A percentile compares a stretch with the other conserved stretches of the same genome.
phyloP scores from a whole-genome alignment of 345 rosid species.

The Citrus cavaleriei region DNA sequence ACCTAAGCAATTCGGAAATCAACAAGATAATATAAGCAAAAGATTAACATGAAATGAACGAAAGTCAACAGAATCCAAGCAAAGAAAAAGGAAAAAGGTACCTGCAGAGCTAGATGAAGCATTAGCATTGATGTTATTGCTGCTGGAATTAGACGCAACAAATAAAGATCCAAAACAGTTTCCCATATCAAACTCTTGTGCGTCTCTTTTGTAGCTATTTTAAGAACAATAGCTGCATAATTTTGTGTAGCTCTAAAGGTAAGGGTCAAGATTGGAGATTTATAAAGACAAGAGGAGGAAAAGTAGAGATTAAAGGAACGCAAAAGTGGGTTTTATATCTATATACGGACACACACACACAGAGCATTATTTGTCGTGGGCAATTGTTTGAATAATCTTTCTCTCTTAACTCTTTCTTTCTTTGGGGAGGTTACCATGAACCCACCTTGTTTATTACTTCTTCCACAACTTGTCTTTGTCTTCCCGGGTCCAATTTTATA shows the following conservation, averaged over 20 bases:
- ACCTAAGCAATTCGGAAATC: background rate
- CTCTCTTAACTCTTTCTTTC: background rate
- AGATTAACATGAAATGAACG: background rate
- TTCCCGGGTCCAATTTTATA: background rate
- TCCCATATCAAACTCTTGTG: constrained; percentile 32
- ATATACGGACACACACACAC: too few species aligned
- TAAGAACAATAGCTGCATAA: background rate
- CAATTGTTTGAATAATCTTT: background rate
- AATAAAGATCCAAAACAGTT: constrained; percentile 31
- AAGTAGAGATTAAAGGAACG: too few species aligned
- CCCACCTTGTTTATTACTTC: background rate
- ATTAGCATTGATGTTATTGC: background rate
- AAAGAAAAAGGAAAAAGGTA: background rate
- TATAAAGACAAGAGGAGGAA: too few species aligned
- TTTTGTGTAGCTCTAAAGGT: background rate
- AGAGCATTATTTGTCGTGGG: background rate
- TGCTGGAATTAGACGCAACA: background rate
- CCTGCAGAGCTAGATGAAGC: constrained; percentile 21
- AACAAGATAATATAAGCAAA: background rate
- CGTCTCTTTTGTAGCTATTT: background rate
- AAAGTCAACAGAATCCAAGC: background rate
- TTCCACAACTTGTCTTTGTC: background rate
- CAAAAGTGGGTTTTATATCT: too few species aligned
- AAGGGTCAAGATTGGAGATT: too few species aligned
- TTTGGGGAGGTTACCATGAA: background rate